phyloP scores from a whole-genome alignment of 2,329 filamentous ascomycete genomes.

The Colletotrichum noveboracense region DNA sequence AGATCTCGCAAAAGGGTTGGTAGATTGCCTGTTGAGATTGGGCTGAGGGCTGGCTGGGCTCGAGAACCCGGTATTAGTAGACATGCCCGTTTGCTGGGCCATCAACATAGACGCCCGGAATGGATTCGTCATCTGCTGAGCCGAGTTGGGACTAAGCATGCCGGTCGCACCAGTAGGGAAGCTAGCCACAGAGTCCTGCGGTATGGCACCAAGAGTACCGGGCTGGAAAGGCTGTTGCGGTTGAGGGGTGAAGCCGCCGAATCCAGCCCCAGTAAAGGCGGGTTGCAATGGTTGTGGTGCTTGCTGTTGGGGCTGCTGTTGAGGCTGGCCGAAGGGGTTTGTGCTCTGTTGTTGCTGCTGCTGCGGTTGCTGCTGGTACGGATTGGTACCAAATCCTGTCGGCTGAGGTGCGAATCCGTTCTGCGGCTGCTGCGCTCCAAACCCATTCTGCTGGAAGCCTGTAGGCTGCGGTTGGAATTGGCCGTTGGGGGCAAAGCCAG shows the following conservation, averaged over 20 bases:
- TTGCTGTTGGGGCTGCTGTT: constrained; percentile 39
- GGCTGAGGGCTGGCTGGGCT: constrained; percentile 42
- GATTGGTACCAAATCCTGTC: constrained; percentile 43
- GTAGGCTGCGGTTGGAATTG: constrained; percentile 34
- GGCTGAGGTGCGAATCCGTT: constrained; percentile 47
- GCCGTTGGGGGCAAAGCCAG: constrained; percentile 31
- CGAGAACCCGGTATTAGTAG: constrained; percentile 43
- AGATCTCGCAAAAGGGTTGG: constrained; percentile 85
- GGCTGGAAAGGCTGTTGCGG: constrained; percentile 53
- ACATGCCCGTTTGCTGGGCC: constrained; percentile 58
- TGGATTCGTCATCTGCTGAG: constrained; percentile 80
- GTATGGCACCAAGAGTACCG: constrained; percentile 58
- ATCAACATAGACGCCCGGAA: constrained; percentile 91
- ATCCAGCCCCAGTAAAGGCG: constrained; percentile 74
- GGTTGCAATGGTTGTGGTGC: constrained; percentile 47
- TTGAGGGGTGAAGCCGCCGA: constrained; percentile 81
- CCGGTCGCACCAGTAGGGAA: constrained; percentile 53
- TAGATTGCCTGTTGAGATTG: constrained; percentile 64
- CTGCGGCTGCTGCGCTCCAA: constrained; percentile 44
- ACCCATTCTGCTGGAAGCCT: constrained; percentile 46
- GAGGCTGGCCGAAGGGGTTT: constrained; percentile 34
- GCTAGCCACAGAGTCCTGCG: constrained; percentile 58
- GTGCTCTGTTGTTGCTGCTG: constrained; percentile 41
- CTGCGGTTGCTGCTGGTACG: constrained; percentile 44
- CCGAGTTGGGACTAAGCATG: constrained; percentile 45